Evolutionary conservation across 1,284 basidiomycete species (phyloP).

Genomic region (Cryptococcus sp.): DNA sequence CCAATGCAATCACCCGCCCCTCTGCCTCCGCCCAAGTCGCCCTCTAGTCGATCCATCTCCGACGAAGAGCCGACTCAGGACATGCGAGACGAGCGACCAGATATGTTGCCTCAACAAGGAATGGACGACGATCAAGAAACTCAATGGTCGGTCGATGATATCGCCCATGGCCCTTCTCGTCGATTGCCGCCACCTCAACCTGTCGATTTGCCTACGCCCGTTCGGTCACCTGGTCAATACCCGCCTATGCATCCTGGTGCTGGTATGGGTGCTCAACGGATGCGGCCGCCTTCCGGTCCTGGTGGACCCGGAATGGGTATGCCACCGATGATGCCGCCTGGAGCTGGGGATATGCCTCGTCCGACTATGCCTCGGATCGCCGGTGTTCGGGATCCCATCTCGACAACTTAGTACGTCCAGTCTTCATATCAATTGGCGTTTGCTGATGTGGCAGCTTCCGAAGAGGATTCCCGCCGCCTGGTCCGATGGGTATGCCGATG

Average conservation of each 20-base stretch:
- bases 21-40: not conserved
- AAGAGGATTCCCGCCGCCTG: conserved; percentile 39
- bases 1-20: not conserved
- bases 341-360: conserved; percentile 25
- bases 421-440: not conserved
- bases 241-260: conserved; percentile 10
- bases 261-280: conserved; percentile 6
- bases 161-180: conserved; percentile 10
- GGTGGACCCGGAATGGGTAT: conserved; percentile 9
- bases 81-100: conserved; percentile 7
- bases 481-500: conserved; percentile 32
- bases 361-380: conserved; percentile 35
- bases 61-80: conserved; percentile 3
- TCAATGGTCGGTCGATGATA: conserved; percentile 13
- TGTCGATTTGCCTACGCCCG: conserved; percentile 43
- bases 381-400: conserved; percentile 41
- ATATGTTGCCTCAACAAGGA: conserved; percentile 15
- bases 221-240: conserved; percentile 23
- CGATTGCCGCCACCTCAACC: conserved; percentile 30
- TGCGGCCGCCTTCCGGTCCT: conserved; percentile 20
- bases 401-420: conserved; percentile 40
- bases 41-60: not conserved
- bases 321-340: conserved; percentile 18
- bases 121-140: conserved; percentile 8
- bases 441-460: conserved; percentile 31